Conservation (phyloP, 2,329 filamentous ascomycete genomes). For the Beauveria varroae region DNA sequence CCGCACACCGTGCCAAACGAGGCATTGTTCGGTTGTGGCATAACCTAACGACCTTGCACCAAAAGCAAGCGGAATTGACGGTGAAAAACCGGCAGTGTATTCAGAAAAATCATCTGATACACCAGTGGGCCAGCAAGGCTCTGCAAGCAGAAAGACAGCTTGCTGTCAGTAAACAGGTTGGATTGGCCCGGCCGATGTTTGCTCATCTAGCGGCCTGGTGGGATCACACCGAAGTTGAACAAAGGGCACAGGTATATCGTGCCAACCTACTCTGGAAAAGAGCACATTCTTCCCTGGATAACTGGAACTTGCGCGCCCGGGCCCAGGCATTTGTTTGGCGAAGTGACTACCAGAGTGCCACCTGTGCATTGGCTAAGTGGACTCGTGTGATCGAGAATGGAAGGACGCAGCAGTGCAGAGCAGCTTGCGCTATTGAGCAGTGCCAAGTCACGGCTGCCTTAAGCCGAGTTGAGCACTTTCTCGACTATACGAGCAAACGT, state of each 20-base stretch:
- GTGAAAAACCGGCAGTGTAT: slow-evolving; percentile 20
- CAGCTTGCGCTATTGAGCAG: not conserved
- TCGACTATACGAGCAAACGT: not conserved
- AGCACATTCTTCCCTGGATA: not conserved
- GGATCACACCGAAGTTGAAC: slow-evolving; percentile 2
- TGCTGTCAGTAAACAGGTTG: not conserved
- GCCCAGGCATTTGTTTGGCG: slow-evolving; percentile 9
- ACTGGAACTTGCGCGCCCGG: slow-evolving; percentile 5
- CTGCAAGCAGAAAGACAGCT: not conserved
- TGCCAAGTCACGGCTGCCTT: not conserved
- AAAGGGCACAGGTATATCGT: not conserved
- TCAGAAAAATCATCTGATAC: slow-evolving; percentile 26
- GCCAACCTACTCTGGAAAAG: not conserved
- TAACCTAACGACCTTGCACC: slow-evolving; percentile 8
- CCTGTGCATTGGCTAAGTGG: not conserved
- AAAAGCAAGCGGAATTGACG: not conserved
- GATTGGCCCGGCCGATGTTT: not conserved
- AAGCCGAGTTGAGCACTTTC: not conserved
- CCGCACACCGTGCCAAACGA: slow-evolving; percentile 14
- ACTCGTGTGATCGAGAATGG: not conserved
- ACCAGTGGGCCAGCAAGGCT: slow-evolving; percentile 17
- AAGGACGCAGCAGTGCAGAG: not conserved
- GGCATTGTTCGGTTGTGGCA: slow-evolving; percentile 19
- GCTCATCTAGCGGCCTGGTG: slow-evolving; percentile 7
- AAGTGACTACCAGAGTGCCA: not conserved